phyloP scores from a whole-genome alignment of 345 rosid species.

The Camelina neglecta region DNA sequence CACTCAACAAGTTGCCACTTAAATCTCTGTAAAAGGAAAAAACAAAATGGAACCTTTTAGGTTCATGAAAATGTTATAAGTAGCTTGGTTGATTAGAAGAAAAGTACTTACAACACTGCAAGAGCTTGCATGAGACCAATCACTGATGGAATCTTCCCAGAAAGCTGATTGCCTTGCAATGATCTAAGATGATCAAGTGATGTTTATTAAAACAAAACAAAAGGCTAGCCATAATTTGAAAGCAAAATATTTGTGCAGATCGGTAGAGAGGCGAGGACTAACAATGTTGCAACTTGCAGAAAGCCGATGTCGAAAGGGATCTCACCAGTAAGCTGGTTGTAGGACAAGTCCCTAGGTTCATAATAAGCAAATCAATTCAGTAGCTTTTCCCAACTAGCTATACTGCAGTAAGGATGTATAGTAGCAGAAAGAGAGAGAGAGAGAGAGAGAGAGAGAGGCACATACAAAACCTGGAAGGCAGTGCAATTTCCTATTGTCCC shows the following conservation, averaged over 20 bases:
- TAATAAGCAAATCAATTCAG: slow-evolving; percentile 15
- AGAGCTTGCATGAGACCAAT: slow-evolving; percentile 99
- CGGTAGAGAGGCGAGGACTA: slow-evolving; percentile 36
- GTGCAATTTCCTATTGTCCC: slow-evolving; percentile 92
- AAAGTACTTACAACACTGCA: slow-evolving; percentile 84
- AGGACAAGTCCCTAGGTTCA: slow-evolving; percentile 83
- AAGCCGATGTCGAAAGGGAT: slow-evolving; percentile 98
- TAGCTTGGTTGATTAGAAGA: slow-evolving; percentile 15
- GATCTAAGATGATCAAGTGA: slow-evolving; percentile 56
- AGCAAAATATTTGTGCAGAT: neutral
- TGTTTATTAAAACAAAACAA: slow-evolving; percentile 18
- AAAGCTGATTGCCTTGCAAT: slow-evolving; percentile 86
- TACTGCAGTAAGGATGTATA: slow-evolving; percentile 1
- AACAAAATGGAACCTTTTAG: neutral
- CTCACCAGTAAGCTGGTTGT: slow-evolving; percentile 84
- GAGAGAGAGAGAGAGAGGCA: slow-evolving; percentile 44
- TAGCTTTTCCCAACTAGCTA: neutral
- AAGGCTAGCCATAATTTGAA: neutral
- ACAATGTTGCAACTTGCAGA: slow-evolving; percentile 98
- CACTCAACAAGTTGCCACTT: slow-evolving; percentile 85
- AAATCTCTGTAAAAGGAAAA: slow-evolving; percentile 60
- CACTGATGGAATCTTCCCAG: slow-evolving; percentile 90
- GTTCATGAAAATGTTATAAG: neutral
- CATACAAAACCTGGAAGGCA: slow-evolving; percentile 98
- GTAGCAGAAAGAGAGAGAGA: slow-evolving; percentile 28